These are phyloP conservation scores for Baeospora myosura DNA, from an alignment of 1,284 basidiomycete genomes.

Conservation along the genomic window DNA sequence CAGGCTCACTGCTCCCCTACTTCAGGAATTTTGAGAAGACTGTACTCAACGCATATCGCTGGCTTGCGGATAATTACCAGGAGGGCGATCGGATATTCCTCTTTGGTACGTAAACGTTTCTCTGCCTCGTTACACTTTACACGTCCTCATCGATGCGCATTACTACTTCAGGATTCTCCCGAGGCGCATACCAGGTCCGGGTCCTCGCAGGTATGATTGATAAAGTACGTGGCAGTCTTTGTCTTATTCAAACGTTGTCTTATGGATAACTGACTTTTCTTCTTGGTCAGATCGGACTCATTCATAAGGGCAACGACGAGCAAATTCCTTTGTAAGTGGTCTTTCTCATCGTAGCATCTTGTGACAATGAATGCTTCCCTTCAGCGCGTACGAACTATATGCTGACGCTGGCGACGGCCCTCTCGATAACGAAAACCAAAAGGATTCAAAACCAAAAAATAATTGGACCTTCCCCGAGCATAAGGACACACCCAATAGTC, in stretches of 20 bases:
- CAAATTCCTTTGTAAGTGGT: slow-evolving; percentile 28
- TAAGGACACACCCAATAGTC: too few species aligned
- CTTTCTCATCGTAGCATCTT: not conserved
- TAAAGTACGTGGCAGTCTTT: slow-evolving; percentile 21
- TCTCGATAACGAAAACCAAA: not conserved
- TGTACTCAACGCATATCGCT: slow-evolving; percentile 28
- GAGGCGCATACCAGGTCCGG: slow-evolving; percentile 40
- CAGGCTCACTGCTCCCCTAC: not conserved
- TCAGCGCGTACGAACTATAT: slow-evolving; percentile 34
- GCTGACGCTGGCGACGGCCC: slow-evolving; percentile 10
- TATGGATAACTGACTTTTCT: too few species aligned
- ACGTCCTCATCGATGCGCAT: not conserved
- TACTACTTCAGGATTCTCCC: slow-evolving; percentile 29
- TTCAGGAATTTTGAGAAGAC: slow-evolving; percentile 25
- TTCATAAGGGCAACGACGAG: slow-evolving; percentile 24
- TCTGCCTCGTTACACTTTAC: not conserved
- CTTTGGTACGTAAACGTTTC: slow-evolving; percentile 25
- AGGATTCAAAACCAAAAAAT: not conserved
- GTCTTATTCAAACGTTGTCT: slow-evolving; percentile 8
- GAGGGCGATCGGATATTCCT: slow-evolving; percentile 33
- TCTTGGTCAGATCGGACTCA: slow-evolving; percentile 30
- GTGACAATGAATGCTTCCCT: not conserved
- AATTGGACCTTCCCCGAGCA: too few species aligned
- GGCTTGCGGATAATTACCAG: slow-evolving; percentile 30
- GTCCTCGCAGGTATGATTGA: slow-evolving; percentile 35